Evolutionary conservation across 345 rosid species (phyloP), one percentile per base, ranked within the genome.

Genomic region (Brassica rapa): DNA sequence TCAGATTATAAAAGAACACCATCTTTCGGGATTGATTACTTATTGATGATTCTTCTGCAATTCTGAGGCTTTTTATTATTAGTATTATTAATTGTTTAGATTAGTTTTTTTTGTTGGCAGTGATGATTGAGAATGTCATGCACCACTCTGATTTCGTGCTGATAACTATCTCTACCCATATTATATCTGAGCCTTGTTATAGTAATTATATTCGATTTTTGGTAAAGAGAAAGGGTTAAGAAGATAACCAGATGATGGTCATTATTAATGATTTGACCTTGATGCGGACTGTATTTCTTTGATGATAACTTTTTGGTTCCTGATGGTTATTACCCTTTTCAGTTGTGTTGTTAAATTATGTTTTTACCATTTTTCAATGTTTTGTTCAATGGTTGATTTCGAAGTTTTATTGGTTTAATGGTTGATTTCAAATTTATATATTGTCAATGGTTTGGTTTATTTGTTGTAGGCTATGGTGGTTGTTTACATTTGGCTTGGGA

Each of bases 1-100:
- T 73, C 74, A 79, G 73, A 72, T 66, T 5, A 5, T 33, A 49
- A 79, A 79, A 79, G 82, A 79, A 73, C 82, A 79, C 78, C 82
- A 68, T 79, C 82, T 79, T 79, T 79, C 82, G 82, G 82, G 82
- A 79, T 78, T 73, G 82, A 79, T 29, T 14, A 49, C 2, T 49
- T 49, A 53, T 73, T 78, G 81, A 12, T 79, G 65, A 67, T 5
- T 9, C 27, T 73, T 79, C 70, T 79, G 74, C 77, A 78, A 78
- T 72, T 78, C 82, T 73, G 78, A 79, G 82, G 63, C 63, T 57
- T 57, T 59, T 19, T 23, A 0, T 9, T n/a, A 4, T 11, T 9
- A 4, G 4, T 9, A 19, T 19, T 19, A 23, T 14, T 49, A 14
- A 49, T 49, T 21, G 7, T 2, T 25, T 25, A 23, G 1, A 21